These are phyloP conservation scores for Mycena latifolia DNA, from an alignment of 768 basidiomycete genomes.

Conservation along the genomic window DNA sequence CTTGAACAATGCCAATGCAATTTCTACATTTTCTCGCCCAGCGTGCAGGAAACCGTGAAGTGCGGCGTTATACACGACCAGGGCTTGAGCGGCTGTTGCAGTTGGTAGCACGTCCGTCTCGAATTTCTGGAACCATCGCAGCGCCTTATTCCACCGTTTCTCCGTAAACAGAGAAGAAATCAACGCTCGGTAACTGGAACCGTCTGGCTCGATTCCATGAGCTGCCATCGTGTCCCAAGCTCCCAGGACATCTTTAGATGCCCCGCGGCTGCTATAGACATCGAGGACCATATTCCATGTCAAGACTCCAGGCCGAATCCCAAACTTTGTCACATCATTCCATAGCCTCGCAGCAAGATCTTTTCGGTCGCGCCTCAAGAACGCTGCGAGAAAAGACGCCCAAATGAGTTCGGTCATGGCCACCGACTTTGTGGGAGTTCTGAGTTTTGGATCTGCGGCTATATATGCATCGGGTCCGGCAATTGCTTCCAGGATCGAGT, in stretches of 20 bases:
- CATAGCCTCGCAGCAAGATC: conserved; percentile 75
- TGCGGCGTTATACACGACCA: conserved; percentile 79
- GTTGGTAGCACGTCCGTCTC: conserved; percentile 48
- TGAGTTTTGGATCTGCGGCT: conserved; percentile 53
- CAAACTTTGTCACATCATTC: conserved; percentile 70
- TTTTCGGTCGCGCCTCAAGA: conserved; percentile 65
- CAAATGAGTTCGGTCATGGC: conserved; percentile 70
- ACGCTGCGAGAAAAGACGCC: conserved; percentile 75
- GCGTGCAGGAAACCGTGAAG: conserved; percentile 72
- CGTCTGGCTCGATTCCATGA: conserved; percentile 69
- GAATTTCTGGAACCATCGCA: conserved; percentile 65
- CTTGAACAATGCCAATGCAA: conserved; percentile 50
- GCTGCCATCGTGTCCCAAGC: conserved; percentile 76
- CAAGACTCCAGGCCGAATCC: conserved; percentile 62
- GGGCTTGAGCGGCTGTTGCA: conserved; percentile 40
- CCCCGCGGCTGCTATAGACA: conserved; percentile 65
- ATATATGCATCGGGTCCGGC: conserved; percentile 66
- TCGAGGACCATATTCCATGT: conserved; percentile 83
- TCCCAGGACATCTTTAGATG: conserved; percentile 63
- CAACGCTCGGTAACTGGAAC: conserved; percentile 76
- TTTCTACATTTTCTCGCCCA: conserved; percentile 54
- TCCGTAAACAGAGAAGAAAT: conserved; percentile 71
- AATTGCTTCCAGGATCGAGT: conserved; percentile 63
- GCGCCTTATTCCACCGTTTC: conserved; percentile 63
- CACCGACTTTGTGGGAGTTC: conserved; percentile 56